Conservation (phyloP, 2,329 filamentous ascomycete genomes). For the Aureobasidium sp. region DNA sequence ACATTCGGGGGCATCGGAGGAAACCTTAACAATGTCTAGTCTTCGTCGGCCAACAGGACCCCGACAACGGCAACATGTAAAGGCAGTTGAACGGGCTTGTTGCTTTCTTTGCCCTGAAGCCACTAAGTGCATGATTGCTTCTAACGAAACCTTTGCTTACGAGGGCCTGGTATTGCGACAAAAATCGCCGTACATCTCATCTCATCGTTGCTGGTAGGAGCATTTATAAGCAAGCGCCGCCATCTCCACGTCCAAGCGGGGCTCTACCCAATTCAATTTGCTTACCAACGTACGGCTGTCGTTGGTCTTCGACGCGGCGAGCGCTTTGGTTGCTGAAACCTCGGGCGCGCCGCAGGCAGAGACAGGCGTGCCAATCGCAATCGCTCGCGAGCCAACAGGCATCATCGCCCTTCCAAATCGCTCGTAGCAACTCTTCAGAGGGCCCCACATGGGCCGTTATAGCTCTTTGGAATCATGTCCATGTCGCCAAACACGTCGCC, state of each 20-base stretch:
- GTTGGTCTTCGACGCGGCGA: neutral
- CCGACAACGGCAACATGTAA: conserved; percentile 1
- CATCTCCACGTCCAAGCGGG: conserved; percentile 5
- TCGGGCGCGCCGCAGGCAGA: neutral
- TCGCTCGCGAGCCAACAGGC: neutral
- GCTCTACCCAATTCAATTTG: neutral
- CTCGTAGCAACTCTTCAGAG: neutral
- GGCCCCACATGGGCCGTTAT: conserved; percentile 15
- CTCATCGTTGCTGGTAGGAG: neutral
- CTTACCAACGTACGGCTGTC: conserved; percentile 2
- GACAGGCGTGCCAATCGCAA: neutral
- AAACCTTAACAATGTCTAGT: conserved; percentile 3
- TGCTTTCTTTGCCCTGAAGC: neutral
- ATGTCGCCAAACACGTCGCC: conserved; percentile 10
- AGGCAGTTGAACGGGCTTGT: neutral
- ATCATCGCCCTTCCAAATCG: neutral
- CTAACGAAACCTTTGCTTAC: neutral
- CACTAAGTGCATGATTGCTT: neutral
- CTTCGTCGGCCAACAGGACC: neutral
- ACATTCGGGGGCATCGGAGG: conserved; percentile 2
- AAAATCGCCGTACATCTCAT: neutral
- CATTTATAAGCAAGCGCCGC: conserved; percentile 8
- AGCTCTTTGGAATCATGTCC: conserved; percentile 12
- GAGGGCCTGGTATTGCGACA: neutral
- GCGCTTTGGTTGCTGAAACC: neutral